phyloP scores from a whole-genome alignment of 331 rosid species.

The Cydonia oblonga region DNA sequence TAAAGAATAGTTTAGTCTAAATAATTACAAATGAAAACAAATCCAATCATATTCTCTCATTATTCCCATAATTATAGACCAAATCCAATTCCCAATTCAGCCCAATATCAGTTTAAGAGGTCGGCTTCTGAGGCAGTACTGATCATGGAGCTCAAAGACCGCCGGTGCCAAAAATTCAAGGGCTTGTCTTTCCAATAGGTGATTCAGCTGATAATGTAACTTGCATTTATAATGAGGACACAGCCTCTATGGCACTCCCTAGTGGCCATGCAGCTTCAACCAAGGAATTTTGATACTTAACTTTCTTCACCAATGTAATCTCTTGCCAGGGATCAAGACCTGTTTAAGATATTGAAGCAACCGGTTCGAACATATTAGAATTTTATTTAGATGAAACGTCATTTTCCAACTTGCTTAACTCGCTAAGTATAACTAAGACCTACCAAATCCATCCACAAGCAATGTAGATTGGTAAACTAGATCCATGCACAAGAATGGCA shows the following conservation, averaged over 20 bases:
- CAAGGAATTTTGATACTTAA: conserved; percentile 52
- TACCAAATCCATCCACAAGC: conserved; percentile 94
- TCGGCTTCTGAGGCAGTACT: background rate
- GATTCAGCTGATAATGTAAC: background rate
- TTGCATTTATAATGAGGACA: conserved; percentile 31
- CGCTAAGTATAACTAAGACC: conserved; percentile 16
- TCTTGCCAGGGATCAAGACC: conserved; percentile 92
- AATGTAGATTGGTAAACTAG: conserved; percentile 74
- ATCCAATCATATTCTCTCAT: conserved; percentile 33
- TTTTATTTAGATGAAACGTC: background rate
- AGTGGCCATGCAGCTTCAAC: conserved; percentile 99
- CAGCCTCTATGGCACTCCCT: conserved; percentile 99
- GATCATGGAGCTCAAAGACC: conserved; percentile 14
- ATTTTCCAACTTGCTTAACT: background rate
- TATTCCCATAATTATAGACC: conserved; percentile 32
- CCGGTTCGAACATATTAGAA: background rate
- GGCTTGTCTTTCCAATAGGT: conserved; percentile 10
- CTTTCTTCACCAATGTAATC: conserved; percentile 88
- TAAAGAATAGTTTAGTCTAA: conserved; percentile 24
- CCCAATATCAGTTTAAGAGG: conserved; percentile 15
- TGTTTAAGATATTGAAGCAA: conserved; percentile 24
- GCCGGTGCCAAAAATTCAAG: conserved; percentile 10
- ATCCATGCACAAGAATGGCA: conserved; percentile 95
- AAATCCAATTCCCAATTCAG: conserved; percentile 31
- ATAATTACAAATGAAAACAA: conserved; percentile 33